Percentiles rank a stretch among this genome's conserved stretches.
Evolutionary conservation across 2,329 filamentous ascomycete species (phyloP).

Genomic region (Drechslerella dactyloides): DNA sequence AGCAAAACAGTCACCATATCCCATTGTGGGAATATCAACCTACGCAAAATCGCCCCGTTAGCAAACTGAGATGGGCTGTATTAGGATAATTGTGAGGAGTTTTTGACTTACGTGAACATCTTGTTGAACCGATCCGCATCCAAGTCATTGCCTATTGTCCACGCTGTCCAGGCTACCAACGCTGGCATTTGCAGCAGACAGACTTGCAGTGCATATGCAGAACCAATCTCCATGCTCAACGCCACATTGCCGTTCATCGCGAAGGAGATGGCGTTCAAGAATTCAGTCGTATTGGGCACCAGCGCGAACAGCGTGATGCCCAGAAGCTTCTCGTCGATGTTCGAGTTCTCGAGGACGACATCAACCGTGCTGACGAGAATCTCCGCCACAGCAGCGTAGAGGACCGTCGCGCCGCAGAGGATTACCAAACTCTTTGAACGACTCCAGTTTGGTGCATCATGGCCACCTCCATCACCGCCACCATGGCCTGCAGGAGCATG

Average conservation of each 20-base stretch:
- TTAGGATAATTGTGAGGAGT: too few relatives aligned
- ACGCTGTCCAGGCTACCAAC: conserved; percentile 85
- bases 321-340: conserved; percentile 95
- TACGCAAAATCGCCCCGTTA: conserved; percentile 56
- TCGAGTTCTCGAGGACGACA: conserved; percentile 86
- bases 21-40: conserved; percentile 96
- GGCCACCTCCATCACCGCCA: conserved; percentile 59
- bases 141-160: conserved; percentile 69
- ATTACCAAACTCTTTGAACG: conserved; percentile 88
- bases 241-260: conserved; percentile 99
- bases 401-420: conserved; percentile 81
- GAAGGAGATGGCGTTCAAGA: conserved; percentile 98
- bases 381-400: conserved; percentile 97
- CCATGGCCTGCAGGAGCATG: conserved; percentile 52
- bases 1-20: conserved; percentile 97
- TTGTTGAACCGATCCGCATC: conserved; percentile 65
- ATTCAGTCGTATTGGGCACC: conserved; percentile 97
- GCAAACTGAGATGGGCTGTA: conserved; percentile 13
- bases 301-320: conserved; percentile 96
- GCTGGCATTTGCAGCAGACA: conserved; percentile 93
- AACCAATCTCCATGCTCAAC: conserved; percentile 97
- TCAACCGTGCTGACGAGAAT: conserved; percentile 97
- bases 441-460: conserved; percentile 99
- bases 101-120: conserved; percentile 64
- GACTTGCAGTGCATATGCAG: conserved; percentile 93